Evolutionary conservation across 2,329 filamentous ascomycete genomes (phyloP).

Genomic region (Colletotrichum navitas): DNA sequence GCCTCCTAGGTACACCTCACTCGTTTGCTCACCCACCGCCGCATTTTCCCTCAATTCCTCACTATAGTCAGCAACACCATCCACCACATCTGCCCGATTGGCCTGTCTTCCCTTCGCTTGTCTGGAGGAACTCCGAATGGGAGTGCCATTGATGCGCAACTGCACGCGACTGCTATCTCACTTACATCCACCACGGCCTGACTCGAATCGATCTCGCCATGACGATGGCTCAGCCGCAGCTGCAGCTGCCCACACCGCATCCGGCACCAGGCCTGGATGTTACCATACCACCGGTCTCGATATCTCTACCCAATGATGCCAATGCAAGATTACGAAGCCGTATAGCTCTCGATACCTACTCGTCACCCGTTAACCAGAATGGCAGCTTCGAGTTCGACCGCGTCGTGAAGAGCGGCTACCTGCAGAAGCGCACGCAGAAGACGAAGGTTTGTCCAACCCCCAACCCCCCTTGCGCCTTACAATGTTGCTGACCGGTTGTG

Average conservation of each 20-base stretch:
- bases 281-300: conserved; percentile 44
- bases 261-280: conserved; percentile 38
- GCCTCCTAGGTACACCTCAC: not conserved
- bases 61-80: not conserved
- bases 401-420: conserved; percentile 88
- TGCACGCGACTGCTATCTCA: conserved; percentile 28
- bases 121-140: conserved; percentile 25
- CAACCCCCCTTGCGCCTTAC: not conserved
- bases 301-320: conserved; percentile 44
- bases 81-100: not conserved
- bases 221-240: conserved; percentile 38
- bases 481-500: conserved; percentile 19
- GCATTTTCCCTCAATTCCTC: conserved; percentile 6
- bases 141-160: conserved; percentile 32
- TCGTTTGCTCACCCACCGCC: conserved; percentile 18
- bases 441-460: conserved; percentile 76
- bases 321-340: conserved; percentile 54
- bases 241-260: conserved; percentile 35
- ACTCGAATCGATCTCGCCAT: conserved; percentile 22
- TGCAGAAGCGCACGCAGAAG: conserved; percentile 90
- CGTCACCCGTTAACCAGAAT: conserved; percentile 87
- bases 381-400: conserved; percentile 97
- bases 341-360: conserved; percentile 74
- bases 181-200: conserved; percentile 20
- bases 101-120: not conserved